Conservation (phyloP, 2,329 filamentous ascomycete species). For the Penicillium olsonii region DNA sequence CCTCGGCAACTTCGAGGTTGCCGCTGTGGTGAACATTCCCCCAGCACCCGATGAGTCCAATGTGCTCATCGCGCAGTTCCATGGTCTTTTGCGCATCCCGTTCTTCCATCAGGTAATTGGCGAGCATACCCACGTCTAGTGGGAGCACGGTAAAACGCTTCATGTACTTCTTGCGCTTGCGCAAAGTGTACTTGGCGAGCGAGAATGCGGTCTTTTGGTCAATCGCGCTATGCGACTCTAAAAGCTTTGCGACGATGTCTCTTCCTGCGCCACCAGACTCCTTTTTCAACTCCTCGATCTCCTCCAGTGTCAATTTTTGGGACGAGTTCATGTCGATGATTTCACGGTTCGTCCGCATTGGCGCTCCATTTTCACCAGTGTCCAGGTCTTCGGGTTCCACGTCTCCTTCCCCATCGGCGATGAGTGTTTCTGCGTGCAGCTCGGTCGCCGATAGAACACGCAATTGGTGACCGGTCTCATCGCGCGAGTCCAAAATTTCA, state of each 20-base stretch:
- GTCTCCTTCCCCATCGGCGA: constrained; percentile 50
- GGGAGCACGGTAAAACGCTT: constrained; percentile 83
- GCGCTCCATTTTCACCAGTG: constrained; percentile 40
- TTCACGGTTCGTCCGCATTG: constrained; percentile 64
- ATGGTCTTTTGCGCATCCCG: constrained; percentile 79
- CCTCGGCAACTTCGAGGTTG: constrained; percentile 30
- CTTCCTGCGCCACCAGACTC: constrained; percentile 76
- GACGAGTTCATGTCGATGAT: constrained; percentile 65
- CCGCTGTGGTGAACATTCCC: constrained; percentile 80
- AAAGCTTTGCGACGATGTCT: constrained; percentile 88
- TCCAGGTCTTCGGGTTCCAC: constrained; percentile 39
- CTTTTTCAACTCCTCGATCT: constrained; percentile 71
- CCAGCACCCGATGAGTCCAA: constrained; percentile 83
- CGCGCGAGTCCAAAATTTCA: constrained; percentile 74
- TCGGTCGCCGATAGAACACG: constrained; percentile 79
- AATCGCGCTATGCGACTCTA: constrained; percentile 83
- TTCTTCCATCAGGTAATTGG: constrained; percentile 75
- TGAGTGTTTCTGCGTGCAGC: constrained; percentile 74
- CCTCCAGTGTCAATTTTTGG: constrained; percentile 72
- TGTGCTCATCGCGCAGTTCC: constrained; percentile 81
- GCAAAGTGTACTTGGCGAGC: constrained; percentile 89
- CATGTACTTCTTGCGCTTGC: constrained; percentile 93
- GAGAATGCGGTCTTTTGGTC: constrained; percentile 95
- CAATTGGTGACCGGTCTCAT: constrained; percentile 64
- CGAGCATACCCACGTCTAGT: constrained; percentile 74